Evolutionary conservation across 345 rosid genomes (phyloP).

Genomic region (Brassica juncea): DNA sequence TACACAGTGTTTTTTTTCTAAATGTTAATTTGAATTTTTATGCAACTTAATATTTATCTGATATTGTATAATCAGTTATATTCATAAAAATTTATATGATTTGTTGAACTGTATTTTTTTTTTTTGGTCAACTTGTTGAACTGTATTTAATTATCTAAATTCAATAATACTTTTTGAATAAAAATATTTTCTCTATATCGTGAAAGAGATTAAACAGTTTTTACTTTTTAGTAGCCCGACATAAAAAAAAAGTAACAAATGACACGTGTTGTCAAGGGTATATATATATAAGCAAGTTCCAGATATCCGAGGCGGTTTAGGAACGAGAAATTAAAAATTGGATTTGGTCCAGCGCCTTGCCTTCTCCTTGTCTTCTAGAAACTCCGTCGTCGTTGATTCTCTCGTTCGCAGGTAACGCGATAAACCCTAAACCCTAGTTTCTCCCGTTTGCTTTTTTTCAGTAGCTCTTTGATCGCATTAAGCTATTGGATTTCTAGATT

Average conservation of each 20-base stretch:
- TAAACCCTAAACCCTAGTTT: slow-evolving; percentile 20
- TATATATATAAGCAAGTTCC: not conserved
- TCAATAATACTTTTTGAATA: not conserved
- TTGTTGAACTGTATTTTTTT: not conserved
- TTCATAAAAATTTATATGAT: too few species aligned
- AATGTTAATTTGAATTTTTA: too few species aligned
- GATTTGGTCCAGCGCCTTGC: not conserved
- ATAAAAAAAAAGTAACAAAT: not conserved
- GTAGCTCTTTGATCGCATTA: not conserved
- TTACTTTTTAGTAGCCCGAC: not conserved
- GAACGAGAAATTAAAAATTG: not conserved
- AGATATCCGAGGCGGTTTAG: not conserved
- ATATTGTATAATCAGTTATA: not conserved
- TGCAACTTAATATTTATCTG: not conserved
- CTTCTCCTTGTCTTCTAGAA: slow-evolving; percentile 13
- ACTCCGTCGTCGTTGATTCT: slow-evolving; percentile 25
- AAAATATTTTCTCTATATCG: too few species aligned
- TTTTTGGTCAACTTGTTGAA: not conserved
- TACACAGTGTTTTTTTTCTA: not conserved
- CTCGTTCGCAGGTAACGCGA: slow-evolving; percentile 5
- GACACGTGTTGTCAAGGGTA: slow-evolving; percentile 3
- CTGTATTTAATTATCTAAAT: too few species aligned
- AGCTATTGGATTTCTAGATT: slow-evolving; percentile 3
- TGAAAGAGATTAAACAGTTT: not conserved
- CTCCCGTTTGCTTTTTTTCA: not conserved